Evolutionary conservation across 345 rosid species (phyloP), one percentile per base, ranked within the genome.

Genomic region (Sonneratia alba): DNA sequence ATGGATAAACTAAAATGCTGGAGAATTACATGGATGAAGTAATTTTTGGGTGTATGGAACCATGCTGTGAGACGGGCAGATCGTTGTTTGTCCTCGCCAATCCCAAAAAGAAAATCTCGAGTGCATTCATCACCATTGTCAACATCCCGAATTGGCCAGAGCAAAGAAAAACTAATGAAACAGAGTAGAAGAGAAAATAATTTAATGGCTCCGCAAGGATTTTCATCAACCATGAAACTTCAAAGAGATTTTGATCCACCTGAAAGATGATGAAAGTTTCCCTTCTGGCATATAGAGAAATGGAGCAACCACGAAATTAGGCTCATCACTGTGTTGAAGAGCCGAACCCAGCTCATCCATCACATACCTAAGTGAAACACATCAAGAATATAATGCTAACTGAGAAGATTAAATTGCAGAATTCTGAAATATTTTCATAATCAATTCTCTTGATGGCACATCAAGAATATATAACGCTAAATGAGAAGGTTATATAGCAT

Each of bases 311-410:
- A 73, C 88, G 84, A 94, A 91, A 81, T 84, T 94, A 55, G 98
- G 96, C 70, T 80, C 89, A 82, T 94, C 98, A 61, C 96, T 88
- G 78, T 94, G 97, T 76, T 85, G 70, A 77, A 91, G 78, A 71
- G 95, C 94, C 67, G 98, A 94, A 76, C 98, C 97, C 69, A 94
- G 78, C 80, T 94, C 98, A 80, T 94, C 98, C 98, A 89, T 91
- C 73, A 87, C 95, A 87, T 94, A 94, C 93, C 97, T 93, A 82
- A 67, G 78, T 76, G 66, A 36, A 32, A 7, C 66, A 62, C 66
- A 27, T 10, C 18, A 32, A 34, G 37, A 32, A 62, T 11, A 62
- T 27, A 62, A 62, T 62, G 38, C 37, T 10, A 27, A 32, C 38
- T 27, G 66, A 34, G 13, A 24, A 32, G 37, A 62, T 27, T 6